Base-by-base conservation (phyloP, 1,139 yeast species). In the Kodamaea sp. region DNA sequence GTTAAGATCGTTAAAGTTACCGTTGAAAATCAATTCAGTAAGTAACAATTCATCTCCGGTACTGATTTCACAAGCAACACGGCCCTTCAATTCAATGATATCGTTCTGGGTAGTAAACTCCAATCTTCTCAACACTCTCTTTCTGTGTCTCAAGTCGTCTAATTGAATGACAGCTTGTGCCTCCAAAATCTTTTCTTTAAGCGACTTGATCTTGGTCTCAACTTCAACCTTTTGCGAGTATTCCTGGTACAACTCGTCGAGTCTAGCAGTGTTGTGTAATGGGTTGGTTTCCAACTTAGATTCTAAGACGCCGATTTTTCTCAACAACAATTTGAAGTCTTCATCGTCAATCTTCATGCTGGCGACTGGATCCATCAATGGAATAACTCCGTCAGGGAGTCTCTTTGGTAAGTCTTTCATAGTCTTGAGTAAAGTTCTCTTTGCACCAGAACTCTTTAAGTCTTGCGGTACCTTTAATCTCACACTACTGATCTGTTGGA, bases 21-120 rank as follows among this genome's bases (percentile, higher is more conserved):
- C 98, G 55, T 89, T 88, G 71, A 92, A 92, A 24, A 94, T 85
- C 50, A 92, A 70, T 58, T 94, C 98, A 0, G 97, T 90, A 32
- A 92, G 66, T 44, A 92, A 60, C 38, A 92, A 67, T 61, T 89
- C 97, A 59, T 89, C 96, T 40, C 98, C 98, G 18, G 95, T 84
- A 52, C 95, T 83, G 51, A 92, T 92, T 53, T 92, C 98, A 62
- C 98, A 90, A 0, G 97, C 97, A 34, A 75, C 82, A 54, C 98
- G 76, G 29, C 99, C 99, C 65, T 94, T 94, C 48, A 92, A 72
- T 56, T 92, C 97, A 46, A 92, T 94, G 41, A 92, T 83, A 58
- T 87, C 96, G 46, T 80, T 77, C 42, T 73, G 78, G 2, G 95
- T 82, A 27, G 92, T 83, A 65, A 92, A 92, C 1, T 92, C 97